Evolutionary conservation across 116 monocot species (phyloP).

Genomic region (Posidonia oceanica): DNA sequence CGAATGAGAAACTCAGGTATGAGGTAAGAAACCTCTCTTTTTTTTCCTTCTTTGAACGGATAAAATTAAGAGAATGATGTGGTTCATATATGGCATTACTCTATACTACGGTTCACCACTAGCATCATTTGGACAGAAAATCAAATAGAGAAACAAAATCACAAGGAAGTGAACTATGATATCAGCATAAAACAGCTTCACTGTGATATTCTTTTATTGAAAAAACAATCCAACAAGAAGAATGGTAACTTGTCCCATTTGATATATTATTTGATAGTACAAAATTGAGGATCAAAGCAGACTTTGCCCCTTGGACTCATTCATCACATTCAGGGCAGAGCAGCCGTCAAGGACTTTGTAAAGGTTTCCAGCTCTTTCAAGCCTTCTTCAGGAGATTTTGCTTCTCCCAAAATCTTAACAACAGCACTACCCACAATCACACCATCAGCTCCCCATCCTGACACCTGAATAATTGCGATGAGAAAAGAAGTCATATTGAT

Average conservation of each 20-base stretch:
- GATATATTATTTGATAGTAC: background rate
- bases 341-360: conserved; percentile 57
- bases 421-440: conserved; percentile 92
- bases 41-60: no score
- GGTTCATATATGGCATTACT: no score
- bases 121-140: no score
- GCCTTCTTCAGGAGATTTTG: conserved; percentile 64
- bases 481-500: background rate
- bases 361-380: conserved; percentile 60
- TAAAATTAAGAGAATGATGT: no score
- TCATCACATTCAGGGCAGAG: conserved; percentile 32
- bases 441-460: conserved; percentile 96
- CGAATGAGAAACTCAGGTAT: no score
- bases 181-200: no score
- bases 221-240: no score
- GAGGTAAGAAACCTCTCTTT: no score
- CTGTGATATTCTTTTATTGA: background rate
- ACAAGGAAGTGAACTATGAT: no score
- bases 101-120: no score
- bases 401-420: conserved; percentile 62
- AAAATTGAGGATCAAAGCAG: background rate
- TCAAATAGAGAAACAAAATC: no score
- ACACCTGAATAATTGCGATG: conserved; percentile 31
- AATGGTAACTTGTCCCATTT: background rate
- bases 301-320: background rate